These are phyloP conservation scores for Fusarium longipes DNA, from an alignment of 2,329 filamentous ascomycete species.

Conservation along the genomic window DNA sequence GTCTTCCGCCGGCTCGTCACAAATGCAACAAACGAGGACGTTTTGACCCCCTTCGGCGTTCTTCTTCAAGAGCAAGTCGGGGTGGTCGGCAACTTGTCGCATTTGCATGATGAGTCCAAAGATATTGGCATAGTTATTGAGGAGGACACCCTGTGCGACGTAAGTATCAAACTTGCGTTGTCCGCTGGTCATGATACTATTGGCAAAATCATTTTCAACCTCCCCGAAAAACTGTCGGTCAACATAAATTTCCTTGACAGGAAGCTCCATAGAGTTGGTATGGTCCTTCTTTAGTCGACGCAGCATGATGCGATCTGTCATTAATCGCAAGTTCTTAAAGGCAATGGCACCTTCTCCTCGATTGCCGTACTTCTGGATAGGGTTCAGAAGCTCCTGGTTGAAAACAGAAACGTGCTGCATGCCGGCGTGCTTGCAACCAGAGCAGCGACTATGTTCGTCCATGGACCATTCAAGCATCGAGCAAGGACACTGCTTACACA, in stretches of 20 bases:
- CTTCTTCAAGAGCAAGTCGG: constrained; percentile 92
- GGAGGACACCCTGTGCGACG: constrained; percentile 89
- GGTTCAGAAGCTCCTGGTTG: constrained; percentile 94
- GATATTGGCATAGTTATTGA: constrained; percentile 99
- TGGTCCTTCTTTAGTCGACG: constrained; percentile 94
- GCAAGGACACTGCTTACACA: constrained; percentile 89
- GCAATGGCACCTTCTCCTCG: constrained; percentile 72
- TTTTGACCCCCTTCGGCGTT: constrained; percentile 88
- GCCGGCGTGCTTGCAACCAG: constrained; percentile 63
- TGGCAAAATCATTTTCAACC: constrained; percentile 94
- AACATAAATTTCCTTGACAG: constrained; percentile 91
- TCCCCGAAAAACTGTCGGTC: constrained; percentile 97
- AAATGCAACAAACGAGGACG: constrained; percentile 90
- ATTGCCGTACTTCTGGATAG: constrained; percentile 74
- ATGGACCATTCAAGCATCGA: constrained; percentile 86
- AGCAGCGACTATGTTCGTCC: constrained; percentile 77
- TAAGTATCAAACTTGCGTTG: constrained; percentile 94
- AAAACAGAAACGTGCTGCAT: constrained; percentile 71
- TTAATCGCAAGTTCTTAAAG: constrained; percentile 83
- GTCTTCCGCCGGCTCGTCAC: constrained; percentile 95
- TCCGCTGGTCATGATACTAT: constrained; percentile 93
- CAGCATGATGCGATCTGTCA: constrained; percentile 95
- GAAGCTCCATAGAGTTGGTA: constrained; percentile 94
- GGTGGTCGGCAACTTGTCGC: constrained; percentile 97
- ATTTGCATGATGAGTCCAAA: constrained; percentile 99